Conservation (phyloP, 208 protist genomes). For the Leishmania braziliensis region DNA sequence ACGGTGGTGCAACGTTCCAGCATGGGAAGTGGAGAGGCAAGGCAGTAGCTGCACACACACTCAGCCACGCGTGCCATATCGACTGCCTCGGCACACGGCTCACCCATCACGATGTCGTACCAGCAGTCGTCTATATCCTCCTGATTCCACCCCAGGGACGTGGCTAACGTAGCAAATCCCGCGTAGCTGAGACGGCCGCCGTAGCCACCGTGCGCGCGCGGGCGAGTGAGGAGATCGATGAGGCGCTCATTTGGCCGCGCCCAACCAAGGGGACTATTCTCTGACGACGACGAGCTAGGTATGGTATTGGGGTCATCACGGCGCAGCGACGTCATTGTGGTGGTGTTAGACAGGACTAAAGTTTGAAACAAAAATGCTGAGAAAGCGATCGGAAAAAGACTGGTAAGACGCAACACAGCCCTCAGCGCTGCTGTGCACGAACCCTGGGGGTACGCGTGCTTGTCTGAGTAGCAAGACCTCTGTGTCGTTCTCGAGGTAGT, state of each 20-base stretch:
- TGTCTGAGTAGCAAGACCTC: background rate
- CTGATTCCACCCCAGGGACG: conserved; percentile 45
- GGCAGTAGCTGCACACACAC: conserved; percentile 53
- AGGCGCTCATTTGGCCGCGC: conserved; percentile 16
- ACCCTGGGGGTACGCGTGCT: too few species aligned
- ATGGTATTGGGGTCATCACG: conserved; percentile 5
- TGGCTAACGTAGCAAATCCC: conserved; percentile 44
- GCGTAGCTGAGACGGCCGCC: conserved; percentile 57
- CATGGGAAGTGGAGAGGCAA: conserved; percentile 20
- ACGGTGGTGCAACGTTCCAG: conserved; percentile 7
- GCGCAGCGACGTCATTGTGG: background rate
- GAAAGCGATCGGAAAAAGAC: background rate
- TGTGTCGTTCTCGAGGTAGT: background rate
- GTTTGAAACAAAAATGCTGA: background rate
- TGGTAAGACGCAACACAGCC: background rate
- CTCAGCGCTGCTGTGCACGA: background rate
- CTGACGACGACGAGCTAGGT: conserved; percentile 20
- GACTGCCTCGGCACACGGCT: conserved; percentile 34
- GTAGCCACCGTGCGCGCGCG: conserved; percentile 51
- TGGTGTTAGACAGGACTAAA: background rate
- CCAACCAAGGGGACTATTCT: background rate
- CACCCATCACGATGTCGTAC: conserved; percentile 75
- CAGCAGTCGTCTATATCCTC: conserved; percentile 84
- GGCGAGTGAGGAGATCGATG: conserved; percentile 37
- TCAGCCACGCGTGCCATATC: conserved; percentile 54